These are phyloP conservation scores for Trametes cingulata DNA, from an alignment of 768 basidiomycete species.

Conservation along the genomic window DNA sequence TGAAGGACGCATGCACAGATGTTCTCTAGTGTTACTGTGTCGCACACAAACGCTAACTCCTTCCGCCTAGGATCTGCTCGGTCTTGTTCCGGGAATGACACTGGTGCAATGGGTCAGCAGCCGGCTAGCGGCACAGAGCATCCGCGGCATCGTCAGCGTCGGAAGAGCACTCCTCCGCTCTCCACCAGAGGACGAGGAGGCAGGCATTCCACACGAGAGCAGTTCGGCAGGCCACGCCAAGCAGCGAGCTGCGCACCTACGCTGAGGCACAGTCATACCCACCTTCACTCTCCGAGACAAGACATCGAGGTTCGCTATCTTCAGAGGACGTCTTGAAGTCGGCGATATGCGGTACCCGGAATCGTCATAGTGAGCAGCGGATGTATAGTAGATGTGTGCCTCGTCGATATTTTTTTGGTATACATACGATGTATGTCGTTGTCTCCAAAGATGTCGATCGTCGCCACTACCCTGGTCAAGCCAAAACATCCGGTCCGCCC, in stretches of 20 bases:
- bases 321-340: no score
- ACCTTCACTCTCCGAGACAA: background rate
- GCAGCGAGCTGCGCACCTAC: background rate
- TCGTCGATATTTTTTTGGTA: no score
- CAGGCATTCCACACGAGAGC: background rate
- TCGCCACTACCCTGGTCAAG: no score
- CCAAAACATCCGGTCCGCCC: no score
- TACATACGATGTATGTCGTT: no score
- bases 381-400: no score
- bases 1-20: background rate
- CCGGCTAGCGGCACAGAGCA: constrained; percentile 57
- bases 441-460: no score
- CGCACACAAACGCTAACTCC: background rate
- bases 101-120: constrained; percentile 69
- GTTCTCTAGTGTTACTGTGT: background rate
- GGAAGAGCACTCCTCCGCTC: constrained; percentile 18
- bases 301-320: no score
- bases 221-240: background rate
- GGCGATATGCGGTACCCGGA: no score
- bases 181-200: constrained; percentile 13
- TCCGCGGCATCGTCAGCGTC: constrained; percentile 34
- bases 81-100: constrained; percentile 68
- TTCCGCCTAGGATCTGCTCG: constrained; percentile 55
- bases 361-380: no score
- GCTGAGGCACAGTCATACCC: background rate